Percentiles rank a stretch among this genome's conserved stretches.
phyloP scores from a whole-genome alignment of 2,329 filamentous ascomycete species.

The Epichloe uncinata region DNA sequence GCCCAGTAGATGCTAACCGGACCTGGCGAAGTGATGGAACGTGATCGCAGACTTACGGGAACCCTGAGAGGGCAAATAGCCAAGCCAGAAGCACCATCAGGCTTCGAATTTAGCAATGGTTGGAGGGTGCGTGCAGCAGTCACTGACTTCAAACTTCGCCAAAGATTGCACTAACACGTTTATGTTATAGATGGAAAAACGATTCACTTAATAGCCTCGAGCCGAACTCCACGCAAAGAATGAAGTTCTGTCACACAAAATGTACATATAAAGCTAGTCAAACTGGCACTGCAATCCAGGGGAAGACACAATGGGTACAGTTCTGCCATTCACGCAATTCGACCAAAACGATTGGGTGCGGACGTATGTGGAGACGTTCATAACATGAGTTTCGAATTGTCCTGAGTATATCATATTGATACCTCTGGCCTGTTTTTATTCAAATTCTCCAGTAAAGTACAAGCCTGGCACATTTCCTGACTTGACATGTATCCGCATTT shows the following conservation, averaged over 20 bases:
- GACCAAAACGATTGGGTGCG: not conserved
- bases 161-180: conserved; percentile 2
- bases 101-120: conserved; percentile 49
- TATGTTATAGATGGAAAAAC: conserved; percentile 37
- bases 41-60: conserved; percentile 48
- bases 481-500: conserved; percentile 93
- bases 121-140: conserved; percentile 39
- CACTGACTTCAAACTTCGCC: not conserved
- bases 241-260: conserved; percentile 4
- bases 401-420: conserved; percentile 27
- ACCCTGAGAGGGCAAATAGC: conserved; percentile 45
- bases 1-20: conserved; percentile 4
- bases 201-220: conserved; percentile 27
- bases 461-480: conserved; percentile 88
- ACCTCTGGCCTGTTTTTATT: conserved; percentile 65
- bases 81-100: conserved; percentile 38
- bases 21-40: conserved; percentile 46
- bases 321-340: not conserved
- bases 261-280: conserved; percentile 7
- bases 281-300: not conserved
- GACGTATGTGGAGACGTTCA: not conserved
- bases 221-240: not conserved
- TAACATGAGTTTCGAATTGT: not conserved
- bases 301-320: not conserved
- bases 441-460: conserved; percentile 73